Evolutionary conservation across 2,329 filamentous ascomycete genomes (phyloP).

Genomic region (Cercospora citrullina): DNA sequence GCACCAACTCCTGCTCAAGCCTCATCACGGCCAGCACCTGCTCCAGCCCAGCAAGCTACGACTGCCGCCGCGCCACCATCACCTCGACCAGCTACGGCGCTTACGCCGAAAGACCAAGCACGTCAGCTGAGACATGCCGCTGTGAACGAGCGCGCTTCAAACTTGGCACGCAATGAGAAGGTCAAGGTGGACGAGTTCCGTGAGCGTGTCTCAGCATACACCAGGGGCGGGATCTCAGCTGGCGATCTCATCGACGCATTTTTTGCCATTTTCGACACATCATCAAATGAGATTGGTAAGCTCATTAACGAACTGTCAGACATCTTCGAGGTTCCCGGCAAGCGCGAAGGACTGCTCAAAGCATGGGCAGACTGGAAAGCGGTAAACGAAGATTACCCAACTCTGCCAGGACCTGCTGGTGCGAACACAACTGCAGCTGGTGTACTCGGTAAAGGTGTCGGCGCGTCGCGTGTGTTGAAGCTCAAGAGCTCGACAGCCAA

Average conservation of each 20-base stretch:
- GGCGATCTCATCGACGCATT: constrained; percentile 81
- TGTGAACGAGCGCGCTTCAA: constrained; percentile 81
- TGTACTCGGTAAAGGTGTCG: constrained; percentile 52
- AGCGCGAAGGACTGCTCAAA: constrained; percentile 70
- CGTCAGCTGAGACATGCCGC: constrained; percentile 76
- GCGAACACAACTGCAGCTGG: constrained; percentile 56
- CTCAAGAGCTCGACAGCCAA: constrained; percentile 69
- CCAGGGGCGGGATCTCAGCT: constrained; percentile 67
- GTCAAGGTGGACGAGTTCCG: constrained; percentile 78
- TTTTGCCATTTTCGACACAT: constrained; percentile 80
- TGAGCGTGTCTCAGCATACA: constrained; percentile 74
- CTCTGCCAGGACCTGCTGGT: constrained; percentile 72
- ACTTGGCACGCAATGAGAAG: constrained; percentile 74
- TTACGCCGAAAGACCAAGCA: constrained; percentile 77
- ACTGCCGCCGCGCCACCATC: constrained; percentile 42
- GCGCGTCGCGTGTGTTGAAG: constrained; percentile 64
- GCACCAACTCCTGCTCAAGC: constrained; percentile 43
- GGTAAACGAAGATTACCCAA: constrained; percentile 94
- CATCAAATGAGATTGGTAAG: constrained; percentile 78
- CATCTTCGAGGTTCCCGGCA: constrained; percentile 79
- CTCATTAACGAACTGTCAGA: constrained; percentile 89
- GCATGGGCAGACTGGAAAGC: constrained; percentile 96
- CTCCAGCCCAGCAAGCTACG: constrained; percentile 22
- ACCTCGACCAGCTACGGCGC: constrained; percentile 37
- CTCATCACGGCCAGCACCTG: constrained; percentile 34